Base-by-base conservation (phyloP, 805 yeast species). In the Hermanozyma aechmeae region DNA sequence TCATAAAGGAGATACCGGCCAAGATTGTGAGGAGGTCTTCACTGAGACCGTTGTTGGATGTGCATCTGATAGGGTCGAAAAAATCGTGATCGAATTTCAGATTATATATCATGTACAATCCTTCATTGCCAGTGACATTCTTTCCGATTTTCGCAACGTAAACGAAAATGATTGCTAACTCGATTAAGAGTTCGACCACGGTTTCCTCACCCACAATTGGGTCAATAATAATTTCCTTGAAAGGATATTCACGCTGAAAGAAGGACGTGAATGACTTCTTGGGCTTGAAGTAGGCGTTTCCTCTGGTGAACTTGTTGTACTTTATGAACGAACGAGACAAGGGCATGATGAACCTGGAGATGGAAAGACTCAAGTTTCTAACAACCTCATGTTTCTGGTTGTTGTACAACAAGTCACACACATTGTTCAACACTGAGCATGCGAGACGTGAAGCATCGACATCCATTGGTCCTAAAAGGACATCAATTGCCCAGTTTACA, bases 181-280 rank as follows among this genome's bases (percentile, higher is more conserved):
- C 96, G 24, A 81, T 57, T 30, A 84, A 56, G 3, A 79, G 62
- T 48, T 85, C 96, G 16, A 76, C 83, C 32, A 80, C 61, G 2
- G 66, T 58, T 38, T 76, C 81, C 37, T 78, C 82, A 37, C 74
- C 72, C 13, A 82, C 80, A 25, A 76, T 62, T 0, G 93, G 78
- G 46, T 85, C 95, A 39, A 81, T 70, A 0, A 87, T 73, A 17
- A 64, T 45, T 24, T 73, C 77, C 27, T 56, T 55, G 45, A 79
- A 77, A 12, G 94, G 95, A 43, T 69, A 72, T 11, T 56, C 51
- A 16, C 65, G 61, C 6, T 92, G 94, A 58, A 84, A 86, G 23
- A 83, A 54, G 16, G 62, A 65, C 0, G 84, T 76, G 45, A 77
- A 80, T 0, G 74, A 66, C 56, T 84, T 68, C 53, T 71, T 76